Evolutionary conservation across 805 yeast genomes (phyloP).

Genomic region (Yarrowia hollandica): DNA sequence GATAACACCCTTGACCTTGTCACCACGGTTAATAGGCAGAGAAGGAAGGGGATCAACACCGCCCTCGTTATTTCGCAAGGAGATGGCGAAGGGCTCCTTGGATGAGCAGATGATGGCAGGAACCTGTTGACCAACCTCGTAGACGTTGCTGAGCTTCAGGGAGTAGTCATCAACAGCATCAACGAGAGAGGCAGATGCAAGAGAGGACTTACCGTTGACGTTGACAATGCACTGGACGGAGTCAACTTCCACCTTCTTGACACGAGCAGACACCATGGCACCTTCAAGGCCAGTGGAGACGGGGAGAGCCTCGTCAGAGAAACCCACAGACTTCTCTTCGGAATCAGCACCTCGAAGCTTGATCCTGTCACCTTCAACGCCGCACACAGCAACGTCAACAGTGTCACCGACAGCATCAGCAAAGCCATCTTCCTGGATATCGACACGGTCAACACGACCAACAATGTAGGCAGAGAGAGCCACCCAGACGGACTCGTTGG

Average conservation of each 20-base stretch:
- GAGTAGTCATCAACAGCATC: conserved; percentile 35
- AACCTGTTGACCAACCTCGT: conserved; percentile 34
- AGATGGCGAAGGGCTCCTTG: conserved; percentile 39
- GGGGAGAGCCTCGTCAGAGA: conserved; percentile 13
- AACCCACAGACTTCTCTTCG: not conserved
- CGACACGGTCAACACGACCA: conserved; percentile 20
- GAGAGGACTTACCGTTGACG: conserved; percentile 33
- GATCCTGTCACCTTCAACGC: conserved; percentile 17
- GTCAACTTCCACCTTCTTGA: not conserved
- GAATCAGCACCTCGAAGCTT: conserved; percentile 26
- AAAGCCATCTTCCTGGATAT: conserved; percentile 4
- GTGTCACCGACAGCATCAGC: not conserved
- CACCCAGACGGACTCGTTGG: conserved; percentile 6
- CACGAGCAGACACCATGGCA: conserved; percentile 8
- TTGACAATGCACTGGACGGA: conserved; percentile 34
- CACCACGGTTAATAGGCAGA: conserved; percentile 56
- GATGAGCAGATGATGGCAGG: conserved; percentile 40
- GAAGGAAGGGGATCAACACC: conserved; percentile 21
- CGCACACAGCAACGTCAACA: conserved; percentile 25
- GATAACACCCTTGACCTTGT: conserved; percentile 77
- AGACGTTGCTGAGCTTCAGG: conserved; percentile 30
- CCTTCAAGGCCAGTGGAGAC: conserved; percentile 10
- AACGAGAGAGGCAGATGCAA: conserved; percentile 35
- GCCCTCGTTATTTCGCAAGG: conserved; percentile 8
- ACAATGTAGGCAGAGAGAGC: conserved; percentile 17